Percentiles rank a stretch among this genome's conserved stretches.
phyloP scores from a whole-genome alignment of 768 basidiomycete species.

The Imleria badia region DNA sequence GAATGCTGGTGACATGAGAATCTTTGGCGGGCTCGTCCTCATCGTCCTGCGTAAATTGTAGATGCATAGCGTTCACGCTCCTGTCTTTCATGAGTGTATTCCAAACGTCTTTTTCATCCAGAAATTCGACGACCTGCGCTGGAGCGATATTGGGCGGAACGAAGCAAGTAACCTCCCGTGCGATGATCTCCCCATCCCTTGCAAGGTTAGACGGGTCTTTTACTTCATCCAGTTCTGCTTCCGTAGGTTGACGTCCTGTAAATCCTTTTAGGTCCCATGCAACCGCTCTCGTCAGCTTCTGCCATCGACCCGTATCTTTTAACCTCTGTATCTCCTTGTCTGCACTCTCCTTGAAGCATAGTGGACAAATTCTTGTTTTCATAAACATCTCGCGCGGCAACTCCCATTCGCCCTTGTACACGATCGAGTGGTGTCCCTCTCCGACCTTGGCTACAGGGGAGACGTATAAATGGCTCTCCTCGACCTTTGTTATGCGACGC shows the following conservation, averaged over 20 bases:
- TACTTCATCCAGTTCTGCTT: not conserved
- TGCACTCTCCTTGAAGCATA: conserved; percentile 38
- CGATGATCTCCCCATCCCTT: conserved; percentile 15
- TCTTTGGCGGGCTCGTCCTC: not conserved
- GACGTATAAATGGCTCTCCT: conserved; percentile 52
- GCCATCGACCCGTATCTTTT: conserved; percentile 25
- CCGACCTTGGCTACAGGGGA: conserved; percentile 39
- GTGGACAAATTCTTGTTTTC: conserved; percentile 35
- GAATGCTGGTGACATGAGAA: not conserved
- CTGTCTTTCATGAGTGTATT: not conserved
- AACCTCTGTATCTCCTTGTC: conserved; percentile 19
- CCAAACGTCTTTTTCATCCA: not conserved
- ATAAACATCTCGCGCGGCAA: conserved; percentile 44
- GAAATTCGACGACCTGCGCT: not conserved
- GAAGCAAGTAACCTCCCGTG: conserved; percentile 15
- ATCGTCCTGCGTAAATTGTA: not conserved
- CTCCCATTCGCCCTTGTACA: conserved; percentile 52
- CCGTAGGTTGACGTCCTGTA: not conserved
- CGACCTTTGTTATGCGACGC: conserved; percentile 16
- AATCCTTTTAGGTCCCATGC: conserved; percentile 11
- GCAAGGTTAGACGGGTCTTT: not conserved
- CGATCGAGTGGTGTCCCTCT: conserved; percentile 51
- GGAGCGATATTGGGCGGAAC: not conserved
- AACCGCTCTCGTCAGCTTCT: conserved; percentile 12
- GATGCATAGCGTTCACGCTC: not conserved